Evolutionary conservation across 352 stramenopile genomes (phyloP).

Genomic region (Phytophthora tentaculata): DNA sequence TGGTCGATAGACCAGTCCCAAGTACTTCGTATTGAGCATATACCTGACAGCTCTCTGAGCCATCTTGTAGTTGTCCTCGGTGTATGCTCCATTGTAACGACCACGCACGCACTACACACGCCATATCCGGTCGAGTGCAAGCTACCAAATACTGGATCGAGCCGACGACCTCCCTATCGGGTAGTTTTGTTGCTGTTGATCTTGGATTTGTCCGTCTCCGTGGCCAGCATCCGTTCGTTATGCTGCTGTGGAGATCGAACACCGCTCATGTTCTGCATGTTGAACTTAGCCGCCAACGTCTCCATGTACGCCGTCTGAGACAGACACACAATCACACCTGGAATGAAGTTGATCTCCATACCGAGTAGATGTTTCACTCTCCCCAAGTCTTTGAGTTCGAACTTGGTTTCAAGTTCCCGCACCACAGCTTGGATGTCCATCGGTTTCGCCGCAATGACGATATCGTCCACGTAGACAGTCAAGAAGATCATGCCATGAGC

Average conservation of each 20-base stretch:
- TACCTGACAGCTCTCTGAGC: not conserved
- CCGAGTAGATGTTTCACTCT: conserved; percentile 3
- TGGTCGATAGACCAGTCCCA: not conserved
- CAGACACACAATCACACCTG: conserved; percentile 8
- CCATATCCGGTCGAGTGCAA: not conserved
- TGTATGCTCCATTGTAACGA: not conserved
- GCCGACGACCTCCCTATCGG: not conserved
- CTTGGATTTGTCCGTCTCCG: not conserved
- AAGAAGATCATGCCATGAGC: not conserved
- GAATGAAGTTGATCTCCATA: conserved; percentile 13
- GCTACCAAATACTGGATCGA: not conserved
- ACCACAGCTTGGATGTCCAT: not conserved
- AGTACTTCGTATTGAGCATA: not conserved
- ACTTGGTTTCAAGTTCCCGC: not conserved
- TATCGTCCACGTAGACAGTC: not conserved
- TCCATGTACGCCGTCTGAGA: conserved; percentile 10
- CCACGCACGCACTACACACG: not conserved
- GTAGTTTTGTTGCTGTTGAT: not conserved
- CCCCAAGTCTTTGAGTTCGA: conserved; percentile 9
- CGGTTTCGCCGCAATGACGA: not conserved
- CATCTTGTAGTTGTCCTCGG: not conserved
- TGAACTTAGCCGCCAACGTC: not conserved
- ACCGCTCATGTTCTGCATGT: not conserved
- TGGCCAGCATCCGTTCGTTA: not conserved
- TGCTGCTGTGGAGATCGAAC: not conserved